Evolutionary conservation across 441 rosid species (phyloP).

Genomic region (Croton laevigatus): DNA sequence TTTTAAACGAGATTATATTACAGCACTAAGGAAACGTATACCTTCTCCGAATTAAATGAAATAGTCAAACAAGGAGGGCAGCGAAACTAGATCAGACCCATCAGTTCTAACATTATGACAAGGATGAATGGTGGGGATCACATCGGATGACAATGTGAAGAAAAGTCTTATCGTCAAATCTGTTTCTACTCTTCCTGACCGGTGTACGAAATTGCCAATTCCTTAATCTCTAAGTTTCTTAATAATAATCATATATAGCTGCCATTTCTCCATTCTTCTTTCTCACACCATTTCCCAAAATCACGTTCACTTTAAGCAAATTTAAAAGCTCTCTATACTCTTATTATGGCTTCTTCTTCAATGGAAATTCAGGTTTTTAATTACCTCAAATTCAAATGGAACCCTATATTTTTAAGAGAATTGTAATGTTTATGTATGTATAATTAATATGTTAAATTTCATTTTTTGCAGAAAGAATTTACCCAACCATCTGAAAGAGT

Average conservation of each 20-base stretch:
- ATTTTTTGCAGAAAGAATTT: conserved; percentile 57
- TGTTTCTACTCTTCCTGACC: background rate
- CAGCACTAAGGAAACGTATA: background rate
- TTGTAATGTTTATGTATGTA: background rate
- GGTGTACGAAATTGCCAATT: background rate
- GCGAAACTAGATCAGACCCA: conserved; percentile 8
- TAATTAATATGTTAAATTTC: background rate
- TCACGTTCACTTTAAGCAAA: background rate
- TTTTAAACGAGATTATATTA: too few species aligned
- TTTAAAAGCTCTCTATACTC: background rate
- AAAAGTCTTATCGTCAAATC: background rate
- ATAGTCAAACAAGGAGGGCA: background rate
- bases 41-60: background rate
- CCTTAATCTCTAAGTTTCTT: conserved; percentile 6
- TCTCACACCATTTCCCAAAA: background rate
- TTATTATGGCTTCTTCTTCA: background rate
- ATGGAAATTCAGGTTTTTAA: background rate
- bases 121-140: conserved; percentile 9
- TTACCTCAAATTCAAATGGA: too few species aligned
- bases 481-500: conserved; percentile 85
- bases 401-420: background rate
- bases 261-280: background rate
- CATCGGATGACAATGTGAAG: conserved; percentile 9
- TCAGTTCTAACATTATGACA: background rate
- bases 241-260: background rate